phyloP scores from a whole-genome alignment of 2,329 filamentous ascomycete genomes.

The Tolypocladium tropicale region DNA sequence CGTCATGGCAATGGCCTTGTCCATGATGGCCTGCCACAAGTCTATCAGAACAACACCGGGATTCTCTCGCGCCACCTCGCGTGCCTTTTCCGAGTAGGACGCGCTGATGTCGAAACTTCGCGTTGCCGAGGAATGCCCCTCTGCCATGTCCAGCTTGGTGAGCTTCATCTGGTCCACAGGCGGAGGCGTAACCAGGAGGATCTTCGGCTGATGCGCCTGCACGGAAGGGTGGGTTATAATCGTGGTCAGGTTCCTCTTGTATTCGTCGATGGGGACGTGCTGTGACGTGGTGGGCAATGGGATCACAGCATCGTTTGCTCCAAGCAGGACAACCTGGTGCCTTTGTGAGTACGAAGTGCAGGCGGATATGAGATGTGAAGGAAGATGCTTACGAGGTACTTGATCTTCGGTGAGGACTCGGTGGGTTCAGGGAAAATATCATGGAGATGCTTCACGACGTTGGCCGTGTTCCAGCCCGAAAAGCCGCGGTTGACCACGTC shows the following conservation, averaged over 20 bases:
- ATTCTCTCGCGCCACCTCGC: slow-evolving; percentile 58
- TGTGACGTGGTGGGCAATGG: slow-evolving; percentile 54
- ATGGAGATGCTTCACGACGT: slow-evolving; percentile 60
- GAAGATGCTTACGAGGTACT: slow-evolving; percentile 48
- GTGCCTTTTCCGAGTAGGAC: slow-evolving; percentile 47
- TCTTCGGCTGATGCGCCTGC: slow-evolving; percentile 57
- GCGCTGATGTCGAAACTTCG: slow-evolving; percentile 39
- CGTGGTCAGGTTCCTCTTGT: slow-evolving; percentile 58
- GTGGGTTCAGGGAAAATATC: slow-evolving; percentile 60
- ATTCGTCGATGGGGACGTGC: slow-evolving; percentile 67
- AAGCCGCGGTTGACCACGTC: slow-evolving; percentile 87
- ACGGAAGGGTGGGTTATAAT: slow-evolving; percentile 67
- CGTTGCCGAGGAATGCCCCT: slow-evolving; percentile 32
- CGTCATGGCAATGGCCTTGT: slow-evolving; percentile 49
- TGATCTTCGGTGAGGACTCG: slow-evolving; percentile 45
- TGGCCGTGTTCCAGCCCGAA: slow-evolving; percentile 73
- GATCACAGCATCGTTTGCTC: slow-evolving; percentile 80
- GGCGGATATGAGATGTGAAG: not conserved
- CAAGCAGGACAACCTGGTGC: slow-evolving; percentile 63
- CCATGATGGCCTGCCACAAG: slow-evolving; percentile 71
- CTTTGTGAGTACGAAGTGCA: slow-evolving; percentile 14
- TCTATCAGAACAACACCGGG: slow-evolving; percentile 64
- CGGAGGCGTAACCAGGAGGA: slow-evolving; percentile 73
- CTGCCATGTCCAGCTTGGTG: slow-evolving; percentile 33
- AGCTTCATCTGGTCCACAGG: slow-evolving; percentile 69